Evolutionary conservation across 495 filamentous ascomycete genomes (phyloP), one percentile per base, ranked within the genome.

Genomic region (Penicillium lagena): DNA sequence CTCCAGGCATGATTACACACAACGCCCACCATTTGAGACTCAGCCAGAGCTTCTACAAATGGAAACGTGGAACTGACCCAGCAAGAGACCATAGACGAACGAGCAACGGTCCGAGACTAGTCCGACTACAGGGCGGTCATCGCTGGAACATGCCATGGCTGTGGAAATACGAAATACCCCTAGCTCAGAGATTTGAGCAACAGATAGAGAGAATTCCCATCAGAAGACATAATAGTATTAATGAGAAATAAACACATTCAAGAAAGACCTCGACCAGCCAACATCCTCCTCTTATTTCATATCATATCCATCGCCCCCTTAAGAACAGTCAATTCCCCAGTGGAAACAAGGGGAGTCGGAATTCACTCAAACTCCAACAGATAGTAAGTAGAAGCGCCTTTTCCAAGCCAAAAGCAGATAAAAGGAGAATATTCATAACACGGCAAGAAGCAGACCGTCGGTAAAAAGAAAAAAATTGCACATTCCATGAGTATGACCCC

Each of bases 381-480:
- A 46, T 44, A 53, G 54, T 49, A 46, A 36, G 40, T 42, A 53
- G 45, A 44, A 55, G 55, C 58, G 58, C 58, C 58, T 61, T 61
- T 61, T 61, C 55, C 58, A 52, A 52, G 40, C 57, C 58, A 58
- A 36, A 45, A 38, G 45, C 53, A 43, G 44, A 33, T 52, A 40
- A 33, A 51, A 45, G 35, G 9, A 40, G 39, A 49, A 52, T 46
- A 56, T 58, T 61, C 58, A 61, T 61, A 58, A 61, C 22, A 22
- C 22, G 22, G 6, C 2, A 22, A 6, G 22, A 22, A 22, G 4
- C 22, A 22, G 22, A 22, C 22, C 22, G 22, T 22, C 22, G 4
- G 22, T 22, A 22, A 22, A 22, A 22, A 22, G 22, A 22, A 22
- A 22, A 22, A 22, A 4, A 22, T 22, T 22, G 22, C 22, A 22